phyloP scores from a whole-genome alignment of 2,329 filamentous ascomycete species.

The Ophiostoma triangulosporum region DNA sequence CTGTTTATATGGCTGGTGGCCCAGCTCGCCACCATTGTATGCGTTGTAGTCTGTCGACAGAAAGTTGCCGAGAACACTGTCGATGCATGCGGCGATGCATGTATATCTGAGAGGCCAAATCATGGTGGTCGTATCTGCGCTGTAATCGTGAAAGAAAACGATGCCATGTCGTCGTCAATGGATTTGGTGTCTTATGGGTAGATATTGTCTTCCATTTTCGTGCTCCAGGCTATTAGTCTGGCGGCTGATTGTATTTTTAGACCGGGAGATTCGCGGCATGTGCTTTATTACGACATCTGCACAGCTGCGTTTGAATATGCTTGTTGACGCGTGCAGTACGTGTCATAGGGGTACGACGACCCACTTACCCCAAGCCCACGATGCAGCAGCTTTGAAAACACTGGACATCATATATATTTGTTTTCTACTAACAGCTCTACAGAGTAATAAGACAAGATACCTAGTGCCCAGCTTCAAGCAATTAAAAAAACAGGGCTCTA shows the following conservation, averaged over 20 bases:
- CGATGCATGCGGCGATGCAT: background rate
- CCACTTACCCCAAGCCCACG: background rate
- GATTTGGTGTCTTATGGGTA: background rate
- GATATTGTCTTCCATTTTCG: background rate
- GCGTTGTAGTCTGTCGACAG: conserved; percentile 3
- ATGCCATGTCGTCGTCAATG: background rate
- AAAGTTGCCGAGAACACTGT: background rate
- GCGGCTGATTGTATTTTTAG: background rate
- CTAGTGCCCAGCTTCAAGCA: too few species aligned
- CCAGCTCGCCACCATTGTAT: conserved; percentile 7
- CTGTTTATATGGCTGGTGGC: conserved; percentile 5
- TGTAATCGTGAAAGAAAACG: background rate
- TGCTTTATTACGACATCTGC: background rate
- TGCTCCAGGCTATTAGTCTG: background rate
- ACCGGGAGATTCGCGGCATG: background rate
- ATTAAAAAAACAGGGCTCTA: too few species aligned
- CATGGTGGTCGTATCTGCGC: background rate
- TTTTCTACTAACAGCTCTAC: too few species aligned
- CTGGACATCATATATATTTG: too few species aligned
- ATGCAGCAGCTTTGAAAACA: too few species aligned
- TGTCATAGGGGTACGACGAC: background rate
- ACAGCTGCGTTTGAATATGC: conserved; percentile 9
- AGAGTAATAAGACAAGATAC: too few species aligned
- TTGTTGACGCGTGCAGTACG: background rate
- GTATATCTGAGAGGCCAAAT: background rate